phyloP scores from a whole-genome alignment of 2,329 filamentous ascomycete species.

The Paraconiothyrium brasiliense region DNA sequence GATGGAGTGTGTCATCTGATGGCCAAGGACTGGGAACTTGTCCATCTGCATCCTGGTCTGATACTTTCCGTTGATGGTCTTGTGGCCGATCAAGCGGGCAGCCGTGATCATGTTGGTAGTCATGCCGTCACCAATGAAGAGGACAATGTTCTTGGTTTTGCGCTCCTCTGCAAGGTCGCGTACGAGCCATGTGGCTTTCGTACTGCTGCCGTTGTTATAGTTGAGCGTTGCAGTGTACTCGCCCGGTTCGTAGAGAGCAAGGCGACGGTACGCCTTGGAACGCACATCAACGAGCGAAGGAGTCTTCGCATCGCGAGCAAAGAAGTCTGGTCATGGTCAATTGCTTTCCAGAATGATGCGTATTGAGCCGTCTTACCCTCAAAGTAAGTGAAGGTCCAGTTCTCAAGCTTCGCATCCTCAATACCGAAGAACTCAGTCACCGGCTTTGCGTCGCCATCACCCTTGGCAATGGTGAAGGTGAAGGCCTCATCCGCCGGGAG shows the following conservation, averaged over 20 bases:
- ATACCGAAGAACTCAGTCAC: constrained; percentile 75
- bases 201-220: constrained; percentile 78
- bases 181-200: constrained; percentile 79
- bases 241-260: constrained; percentile 80
- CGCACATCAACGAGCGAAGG: constrained; percentile 82
- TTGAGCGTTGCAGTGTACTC: constrained; percentile 78
- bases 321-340: constrained; percentile 65
- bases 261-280: constrained; percentile 78
- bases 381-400: constrained; percentile 85
- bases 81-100: constrained; percentile 81
- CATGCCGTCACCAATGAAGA: constrained; percentile 80
- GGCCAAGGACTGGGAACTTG: constrained; percentile 84
- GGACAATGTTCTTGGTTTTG: constrained; percentile 84
- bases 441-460: constrained; percentile 62
- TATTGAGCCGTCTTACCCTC: constrained; percentile 62
- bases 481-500: constrained; percentile 77
- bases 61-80: constrained; percentile 85
- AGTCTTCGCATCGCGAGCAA: constrained; percentile 74
- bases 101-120: constrained; percentile 82
- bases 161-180: constrained; percentile 74
- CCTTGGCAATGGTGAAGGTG: constrained; percentile 76
- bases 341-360: background rate
- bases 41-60: constrained; percentile 79
- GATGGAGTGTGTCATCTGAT: constrained; percentile 89
- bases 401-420: constrained; percentile 76